Evolutionary conservation across 2,329 filamentous ascomycete species (phyloP).

Genomic region (Claviceps humidiphila): DNA sequence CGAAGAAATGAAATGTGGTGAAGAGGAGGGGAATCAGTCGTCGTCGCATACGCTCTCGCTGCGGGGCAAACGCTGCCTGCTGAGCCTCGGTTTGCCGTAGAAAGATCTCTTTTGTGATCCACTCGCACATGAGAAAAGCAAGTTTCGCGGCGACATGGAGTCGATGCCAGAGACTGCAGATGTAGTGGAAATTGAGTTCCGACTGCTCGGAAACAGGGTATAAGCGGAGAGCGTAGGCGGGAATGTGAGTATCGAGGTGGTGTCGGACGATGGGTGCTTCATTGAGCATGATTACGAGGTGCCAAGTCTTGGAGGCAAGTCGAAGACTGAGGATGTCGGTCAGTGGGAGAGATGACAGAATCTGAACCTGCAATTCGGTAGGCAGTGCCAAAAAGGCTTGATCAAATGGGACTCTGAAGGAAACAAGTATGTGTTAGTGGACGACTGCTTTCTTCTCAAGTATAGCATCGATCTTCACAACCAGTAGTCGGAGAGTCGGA

Average conservation of each 20-base stretch:
- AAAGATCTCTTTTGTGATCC: constrained; percentile 54
- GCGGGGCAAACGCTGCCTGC: constrained; percentile 43
- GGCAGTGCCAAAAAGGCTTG: constrained; percentile 45
- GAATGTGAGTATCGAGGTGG: constrained; percentile 46
- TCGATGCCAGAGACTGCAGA: constrained; percentile 53
- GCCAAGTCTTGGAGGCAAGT: constrained; percentile 44
- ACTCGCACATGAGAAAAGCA: constrained; percentile 47
- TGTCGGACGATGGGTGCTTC: constrained; percentile 48
- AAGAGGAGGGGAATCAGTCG: constrained; percentile 51
- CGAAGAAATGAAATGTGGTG: constrained; percentile 55
- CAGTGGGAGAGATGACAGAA: constrained; percentile 46
- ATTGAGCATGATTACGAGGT: constrained; percentile 45
- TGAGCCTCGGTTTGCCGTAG: constrained; percentile 42
- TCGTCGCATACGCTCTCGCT: constrained; percentile 50
- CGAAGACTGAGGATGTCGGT: constrained; percentile 47
- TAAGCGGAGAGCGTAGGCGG: constrained; percentile 44
- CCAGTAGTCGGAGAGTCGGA: background rate
- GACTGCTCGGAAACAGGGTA: constrained; percentile 39
- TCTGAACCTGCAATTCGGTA: constrained; percentile 49
- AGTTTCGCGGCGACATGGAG: constrained; percentile 52
- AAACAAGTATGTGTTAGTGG: constrained; percentile 9
- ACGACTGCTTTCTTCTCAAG: background rate
- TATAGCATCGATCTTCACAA: background rate
- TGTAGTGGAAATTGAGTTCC: constrained; percentile 42
- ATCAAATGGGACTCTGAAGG: constrained; percentile 33